These are phyloP conservation scores for Myxozyma melibiosi DNA, from an alignment of 805 yeast species.

Conservation along the genomic window DNA sequence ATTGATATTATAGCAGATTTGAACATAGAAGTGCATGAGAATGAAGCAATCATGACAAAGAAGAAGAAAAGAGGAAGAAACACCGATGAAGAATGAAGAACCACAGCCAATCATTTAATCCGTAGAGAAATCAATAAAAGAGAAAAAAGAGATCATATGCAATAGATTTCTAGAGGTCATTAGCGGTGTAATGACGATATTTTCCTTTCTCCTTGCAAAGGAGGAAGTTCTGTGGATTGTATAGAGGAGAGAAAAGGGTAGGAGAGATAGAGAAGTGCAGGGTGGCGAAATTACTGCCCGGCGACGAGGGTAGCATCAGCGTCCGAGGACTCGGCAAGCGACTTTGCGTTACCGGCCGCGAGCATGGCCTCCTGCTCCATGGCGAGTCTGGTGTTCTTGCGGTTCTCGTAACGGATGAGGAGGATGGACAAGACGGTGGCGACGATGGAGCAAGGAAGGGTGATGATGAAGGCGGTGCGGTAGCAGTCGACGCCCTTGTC, in stretches of 20 bases:
- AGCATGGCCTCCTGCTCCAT: slow-evolving; percentile 3
- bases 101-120: no score
- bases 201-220: background rate
- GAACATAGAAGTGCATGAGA: no score
- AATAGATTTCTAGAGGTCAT: no score
- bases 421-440: slow-evolving; percentile 18
- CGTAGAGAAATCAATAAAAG: no score
- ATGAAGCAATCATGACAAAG: no score
- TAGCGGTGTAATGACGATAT: no score
- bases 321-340: slow-evolving; percentile 9
- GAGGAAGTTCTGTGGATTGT: background rate
- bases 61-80: no score
- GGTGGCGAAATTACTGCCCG: background rate
- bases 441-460: slow-evolving; percentile 26
- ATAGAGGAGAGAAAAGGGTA: no score
- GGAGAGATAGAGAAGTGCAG: background rate
- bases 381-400: slow-evolving; percentile 1
- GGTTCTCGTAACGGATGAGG: slow-evolving; percentile 23
- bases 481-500: slow-evolving; percentile 29
- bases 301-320: slow-evolving; percentile 11
- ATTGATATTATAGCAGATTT: no score
- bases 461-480: slow-evolving; percentile 31
- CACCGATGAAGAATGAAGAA: no score
- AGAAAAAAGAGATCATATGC: no score
- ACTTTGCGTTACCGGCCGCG: slow-evolving; percentile 2